A percentile compares a stretch with the other conserved stretches of the same genome.
Conservation (phyloP, 176 grass and related monocot species). For the Oryza glaberrima region DNA sequence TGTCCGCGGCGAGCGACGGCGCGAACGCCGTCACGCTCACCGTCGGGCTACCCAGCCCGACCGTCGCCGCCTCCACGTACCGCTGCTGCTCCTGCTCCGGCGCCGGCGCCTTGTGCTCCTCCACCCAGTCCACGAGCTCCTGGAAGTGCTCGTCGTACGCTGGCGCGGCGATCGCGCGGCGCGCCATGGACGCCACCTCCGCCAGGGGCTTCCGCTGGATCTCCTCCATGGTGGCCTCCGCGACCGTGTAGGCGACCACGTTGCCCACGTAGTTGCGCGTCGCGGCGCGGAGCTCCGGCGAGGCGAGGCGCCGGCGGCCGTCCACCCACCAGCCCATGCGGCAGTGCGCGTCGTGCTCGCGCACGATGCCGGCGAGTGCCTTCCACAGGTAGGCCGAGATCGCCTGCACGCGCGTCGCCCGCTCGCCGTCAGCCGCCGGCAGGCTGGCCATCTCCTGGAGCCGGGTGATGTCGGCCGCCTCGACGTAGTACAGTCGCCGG, state of each 20-base stretch:
- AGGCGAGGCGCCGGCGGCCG: constrained; percentile 15
- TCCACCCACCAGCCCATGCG: constrained; percentile 47
- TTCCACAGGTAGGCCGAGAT: constrained; percentile 57
- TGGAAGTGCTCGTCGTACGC: constrained; percentile 43
- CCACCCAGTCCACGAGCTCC: constrained; percentile 57
- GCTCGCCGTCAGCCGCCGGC: neutral
- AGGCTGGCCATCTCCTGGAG: neutral
- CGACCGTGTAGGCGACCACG: neutral
- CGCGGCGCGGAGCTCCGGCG: constrained; percentile 1
- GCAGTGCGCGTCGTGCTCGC: constrained; percentile 27
- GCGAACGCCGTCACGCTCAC: constrained; percentile 25
- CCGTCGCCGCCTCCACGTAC: constrained; percentile 13
- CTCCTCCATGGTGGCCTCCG: constrained; percentile 43
- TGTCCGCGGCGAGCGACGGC: constrained; percentile 5
- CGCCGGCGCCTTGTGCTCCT: constrained; percentile 34
- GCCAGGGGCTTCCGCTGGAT: constrained; percentile 5
- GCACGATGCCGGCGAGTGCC: constrained; percentile 26
- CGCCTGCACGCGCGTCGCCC: constrained; percentile 33
- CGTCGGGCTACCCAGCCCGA: constrained; percentile 48
- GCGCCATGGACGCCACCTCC: constrained; percentile 20
- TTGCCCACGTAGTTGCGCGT: constrained; percentile 48
- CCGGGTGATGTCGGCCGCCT: neutral
- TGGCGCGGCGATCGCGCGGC: too few species aligned
- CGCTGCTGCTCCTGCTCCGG: neutral
- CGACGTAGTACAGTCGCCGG: constrained; percentile 35